Evolutionary conservation across 352 stramenopile species (phyloP).

Genomic region (Thalassiosira exigua): DNA sequence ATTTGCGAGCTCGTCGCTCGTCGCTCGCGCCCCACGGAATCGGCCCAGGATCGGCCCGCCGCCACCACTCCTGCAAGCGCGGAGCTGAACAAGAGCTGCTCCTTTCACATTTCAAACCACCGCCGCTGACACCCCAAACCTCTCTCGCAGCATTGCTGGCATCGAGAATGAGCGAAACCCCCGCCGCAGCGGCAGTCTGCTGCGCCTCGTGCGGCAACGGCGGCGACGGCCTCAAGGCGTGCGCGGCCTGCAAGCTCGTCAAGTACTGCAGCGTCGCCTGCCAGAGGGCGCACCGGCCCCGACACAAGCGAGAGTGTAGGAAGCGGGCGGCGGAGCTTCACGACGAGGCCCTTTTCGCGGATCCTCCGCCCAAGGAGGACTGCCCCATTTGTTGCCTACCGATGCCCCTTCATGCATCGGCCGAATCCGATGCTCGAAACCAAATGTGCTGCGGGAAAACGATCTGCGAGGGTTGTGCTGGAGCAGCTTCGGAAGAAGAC

Average conservation of each 20-base stretch:
- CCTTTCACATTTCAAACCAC: no score
- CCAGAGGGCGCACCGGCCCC: not conserved
- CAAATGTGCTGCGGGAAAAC: constrained; percentile 14
- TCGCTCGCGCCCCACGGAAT: not conserved
- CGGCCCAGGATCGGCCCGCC: no score
- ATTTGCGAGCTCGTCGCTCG: not conserved
- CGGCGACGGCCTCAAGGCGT: constrained; percentile 24
- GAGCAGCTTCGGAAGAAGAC: not conserved
- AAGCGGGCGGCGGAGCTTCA: constrained; percentile 1
- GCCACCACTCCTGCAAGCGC: no score
- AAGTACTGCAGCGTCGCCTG: constrained; percentile 35
- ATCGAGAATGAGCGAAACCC: not conserved
- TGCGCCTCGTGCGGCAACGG: constrained; percentile 26
- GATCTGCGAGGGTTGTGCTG: not conserved
- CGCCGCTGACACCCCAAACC: no score
- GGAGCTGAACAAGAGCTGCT: no score
- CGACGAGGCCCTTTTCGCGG: constrained; percentile 9
- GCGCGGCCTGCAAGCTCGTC: constrained; percentile 26
- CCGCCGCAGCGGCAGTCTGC: not conserved
- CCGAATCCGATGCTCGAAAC: no score
- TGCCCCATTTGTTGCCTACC: constrained; percentile 24
- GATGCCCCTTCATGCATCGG: not conserved
- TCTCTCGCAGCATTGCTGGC: not conserved
- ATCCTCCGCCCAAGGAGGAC: not conserved
- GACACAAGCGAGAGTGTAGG: constrained; percentile 20